These are phyloP conservation scores for Colletotrichum orchidophilum DNA, from an alignment of 2,329 filamentous ascomycete species.

Conservation along the genomic window DNA sequence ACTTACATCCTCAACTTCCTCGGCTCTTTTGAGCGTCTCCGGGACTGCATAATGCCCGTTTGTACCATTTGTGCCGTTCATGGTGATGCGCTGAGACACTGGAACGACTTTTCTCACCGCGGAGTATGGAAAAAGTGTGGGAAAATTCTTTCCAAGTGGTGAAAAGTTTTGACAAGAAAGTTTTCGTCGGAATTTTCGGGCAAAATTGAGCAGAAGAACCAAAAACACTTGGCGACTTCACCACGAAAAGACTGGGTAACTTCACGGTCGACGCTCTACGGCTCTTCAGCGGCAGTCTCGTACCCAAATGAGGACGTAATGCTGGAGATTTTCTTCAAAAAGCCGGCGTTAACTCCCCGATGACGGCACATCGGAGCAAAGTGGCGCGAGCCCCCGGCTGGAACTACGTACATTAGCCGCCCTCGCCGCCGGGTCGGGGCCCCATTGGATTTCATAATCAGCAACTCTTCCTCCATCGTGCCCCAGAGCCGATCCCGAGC, in stretches of 20 bases:
- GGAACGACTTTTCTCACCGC: background rate
- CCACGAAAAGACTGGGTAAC: no score
- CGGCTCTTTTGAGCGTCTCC: slow-evolving; percentile 47
- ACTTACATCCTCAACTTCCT: slow-evolving; percentile 58
- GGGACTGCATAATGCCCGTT: slow-evolving; percentile 23
- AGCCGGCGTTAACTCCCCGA: background rate
- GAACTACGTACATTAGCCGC: slow-evolving; percentile 8
- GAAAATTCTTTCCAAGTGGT: slow-evolving; percentile 5
- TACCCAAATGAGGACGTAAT: background rate
- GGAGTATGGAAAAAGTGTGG: background rate
- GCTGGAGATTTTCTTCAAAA: slow-evolving; percentile 16
- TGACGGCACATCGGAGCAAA: slow-evolving; percentile 29
- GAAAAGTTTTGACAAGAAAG: background rate
- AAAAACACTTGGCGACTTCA: no score
- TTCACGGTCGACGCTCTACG: background rate
- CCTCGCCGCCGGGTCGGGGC: background rate
- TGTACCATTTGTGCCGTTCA: slow-evolving; percentile 28
- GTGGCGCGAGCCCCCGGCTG: slow-evolving; percentile 17
- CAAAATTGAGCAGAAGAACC: no score
- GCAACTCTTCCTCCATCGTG: slow-evolving; percentile 3
- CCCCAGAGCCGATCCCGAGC: no score
- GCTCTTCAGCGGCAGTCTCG: background rate
- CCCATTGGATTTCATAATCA: slow-evolving; percentile 26
- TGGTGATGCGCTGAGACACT: background rate
- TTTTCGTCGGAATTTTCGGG: no score